Evolutionary conservation across 2,329 filamentous ascomycete species (phyloP).

Genomic region (Pseudogymnoascus sp.): DNA sequence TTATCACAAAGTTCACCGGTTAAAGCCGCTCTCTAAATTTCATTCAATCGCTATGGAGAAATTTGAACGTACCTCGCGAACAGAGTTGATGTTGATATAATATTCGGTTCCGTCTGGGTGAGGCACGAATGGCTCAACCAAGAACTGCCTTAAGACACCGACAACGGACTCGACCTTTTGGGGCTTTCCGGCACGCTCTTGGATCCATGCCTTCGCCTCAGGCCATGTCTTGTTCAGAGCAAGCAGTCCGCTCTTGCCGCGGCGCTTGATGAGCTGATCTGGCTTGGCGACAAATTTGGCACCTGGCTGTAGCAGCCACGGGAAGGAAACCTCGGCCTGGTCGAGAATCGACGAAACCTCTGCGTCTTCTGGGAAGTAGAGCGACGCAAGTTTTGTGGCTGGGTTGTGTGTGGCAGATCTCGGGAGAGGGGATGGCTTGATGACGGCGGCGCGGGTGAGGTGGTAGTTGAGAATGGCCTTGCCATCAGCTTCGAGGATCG

Average conservation of each 20-base stretch:
- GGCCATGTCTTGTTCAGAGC: slow-evolving; percentile 96
- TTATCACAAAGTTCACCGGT: background rate
- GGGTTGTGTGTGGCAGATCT: slow-evolving; percentile 81
- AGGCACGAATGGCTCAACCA: slow-evolving; percentile 97
- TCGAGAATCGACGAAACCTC: slow-evolving; percentile 78
- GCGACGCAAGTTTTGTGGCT: slow-evolving; percentile 79
- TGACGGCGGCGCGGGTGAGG: slow-evolving; percentile 91
- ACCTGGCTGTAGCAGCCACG: slow-evolving; percentile 78
- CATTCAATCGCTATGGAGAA: background rate
- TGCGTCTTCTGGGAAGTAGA: slow-evolving; percentile 87
- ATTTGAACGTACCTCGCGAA: slow-evolving; percentile 79
- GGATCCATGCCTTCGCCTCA: slow-evolving; percentile 90
- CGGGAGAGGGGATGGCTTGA: slow-evolving; percentile 95
- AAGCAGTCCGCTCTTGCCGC: slow-evolving; percentile 96
- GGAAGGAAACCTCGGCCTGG: slow-evolving; percentile 93
- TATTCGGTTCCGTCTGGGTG: slow-evolving; percentile 95
- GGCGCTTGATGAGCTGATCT: slow-evolving; percentile 98
- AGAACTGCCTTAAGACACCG: slow-evolving; percentile 86
- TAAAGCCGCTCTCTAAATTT: background rate
- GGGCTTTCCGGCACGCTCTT: slow-evolving; percentile 81
- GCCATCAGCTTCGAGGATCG: slow-evolving; percentile 97
- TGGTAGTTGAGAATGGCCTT: slow-evolving; percentile 99
- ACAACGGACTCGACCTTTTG: slow-evolving; percentile 89
- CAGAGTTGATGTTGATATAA: slow-evolving; percentile 99
- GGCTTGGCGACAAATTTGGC: slow-evolving; percentile 98